Base-by-base conservation (phyloP, 73 alveolate genomes). In the Stentor coeruleus region DNA sequence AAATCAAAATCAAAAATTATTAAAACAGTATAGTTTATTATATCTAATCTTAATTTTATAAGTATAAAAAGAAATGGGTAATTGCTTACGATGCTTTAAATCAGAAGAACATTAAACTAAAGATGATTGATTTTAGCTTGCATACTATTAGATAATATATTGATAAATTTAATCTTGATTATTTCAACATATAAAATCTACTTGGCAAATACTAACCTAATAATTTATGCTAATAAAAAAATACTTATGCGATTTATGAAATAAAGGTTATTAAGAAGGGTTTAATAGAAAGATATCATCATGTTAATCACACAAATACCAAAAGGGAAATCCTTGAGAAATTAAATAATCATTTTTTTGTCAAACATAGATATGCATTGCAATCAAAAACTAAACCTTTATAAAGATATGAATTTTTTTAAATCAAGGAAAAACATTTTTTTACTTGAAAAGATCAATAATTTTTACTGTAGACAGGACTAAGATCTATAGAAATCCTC, bases 121-220 rank as follows among this genome's bases (percentile, higher is more conserved):
- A n/a, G n/a, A n/a, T n/a, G n/a, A n/a, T n/a, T n/a, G n/a, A n/a
- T n/a, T n/a, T n/a, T n/a, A n/a, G n/a, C n/a, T n/a, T n/a, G n/a
- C n/a, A n/a, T n/a, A n/a, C n/a, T n/a, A n/a, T n/a, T n/a, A n/a
- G n/a, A n/a, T n/a, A n/a, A n/a, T n/a, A n/a, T n/a, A n/a, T n/a
- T n/a, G n/a, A n/a, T n/a, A 57, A 87, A 60, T 39, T 94, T 81
- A 85, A 91, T 38, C 81, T 95, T 40, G 97, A 94, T 58, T 95
- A 88, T 11, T 95, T 95, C 80, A 88, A 88, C 15, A 74, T 91
- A 77, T 55, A 87, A 38, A 86, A 91, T 72, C 91, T 94, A 15
- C 85, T 96, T 1, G 99, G 99, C 38, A 95, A 92, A 59, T 98
- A 98, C 3, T 86, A 30, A 95, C 87, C 81, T 98, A 98, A 4